These are phyloP conservation scores for Mortierella sp. DNA, from an alignment of 371 early-diverging fungal species.

Conservation along the genomic window DNA sequence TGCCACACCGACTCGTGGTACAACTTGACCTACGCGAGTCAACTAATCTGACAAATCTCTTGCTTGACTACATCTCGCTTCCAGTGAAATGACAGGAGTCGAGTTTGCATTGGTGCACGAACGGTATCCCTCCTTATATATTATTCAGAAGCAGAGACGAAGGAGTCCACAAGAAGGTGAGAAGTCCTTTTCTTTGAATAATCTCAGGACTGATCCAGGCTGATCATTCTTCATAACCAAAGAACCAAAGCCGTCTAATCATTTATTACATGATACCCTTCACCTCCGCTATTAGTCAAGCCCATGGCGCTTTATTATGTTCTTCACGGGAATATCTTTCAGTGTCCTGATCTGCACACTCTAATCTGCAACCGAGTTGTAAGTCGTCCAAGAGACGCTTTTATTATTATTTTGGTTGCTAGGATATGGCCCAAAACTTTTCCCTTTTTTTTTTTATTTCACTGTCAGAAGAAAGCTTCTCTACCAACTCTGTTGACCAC, in stretches of 20 bases:
- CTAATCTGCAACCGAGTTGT: conserved; percentile 87
- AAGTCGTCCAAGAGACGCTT: conserved; percentile 30
- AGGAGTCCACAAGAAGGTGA: conserved; percentile 71
- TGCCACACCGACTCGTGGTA: not conserved
- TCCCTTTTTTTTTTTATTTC: too few species aligned
- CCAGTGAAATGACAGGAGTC: conserved; percentile 87
- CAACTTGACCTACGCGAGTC: not conserved
- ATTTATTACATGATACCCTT: not conserved
- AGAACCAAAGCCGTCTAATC: not conserved
- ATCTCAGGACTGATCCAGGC: not conserved
- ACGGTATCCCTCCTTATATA: conserved; percentile 80
- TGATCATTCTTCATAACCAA: not conserved
- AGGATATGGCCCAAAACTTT: too few species aligned
- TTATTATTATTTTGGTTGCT: too few species aligned
- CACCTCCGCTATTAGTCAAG: conserved; percentile 49
- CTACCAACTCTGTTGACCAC: not conserved
- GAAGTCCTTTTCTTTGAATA: not conserved
- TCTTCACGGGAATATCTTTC: conserved; percentile 91
- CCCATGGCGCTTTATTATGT: conserved; percentile 89
- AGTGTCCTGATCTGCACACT: conserved; percentile 87
- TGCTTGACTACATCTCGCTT: too few species aligned
- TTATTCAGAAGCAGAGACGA: conserved; percentile 85
- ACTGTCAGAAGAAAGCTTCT: not conserved
- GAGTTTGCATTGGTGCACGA: conserved; percentile 86
- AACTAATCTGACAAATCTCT: too few species aligned